Evolutionary conservation across 306 rosid genomes (phyloP).

Genomic region (Coriaria nepalensis): DNA sequence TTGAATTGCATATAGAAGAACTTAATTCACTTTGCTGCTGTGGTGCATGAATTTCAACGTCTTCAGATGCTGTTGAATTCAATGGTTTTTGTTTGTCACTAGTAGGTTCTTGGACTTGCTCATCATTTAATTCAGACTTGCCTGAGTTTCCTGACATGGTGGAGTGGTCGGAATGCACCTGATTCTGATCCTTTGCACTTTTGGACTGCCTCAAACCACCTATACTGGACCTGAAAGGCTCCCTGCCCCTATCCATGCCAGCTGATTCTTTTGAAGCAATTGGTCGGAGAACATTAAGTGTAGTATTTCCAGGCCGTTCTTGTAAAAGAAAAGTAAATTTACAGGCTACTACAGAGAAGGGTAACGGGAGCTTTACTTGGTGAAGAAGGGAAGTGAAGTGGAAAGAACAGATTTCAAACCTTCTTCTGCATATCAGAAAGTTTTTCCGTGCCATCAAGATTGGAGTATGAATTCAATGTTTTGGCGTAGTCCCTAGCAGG

Average conservation of each 20-base stretch:
- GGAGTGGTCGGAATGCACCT: too few species aligned
- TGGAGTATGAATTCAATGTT: slow-evolving; percentile 19
- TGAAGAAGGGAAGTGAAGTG: slow-evolving; percentile 3
- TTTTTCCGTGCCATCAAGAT: slow-evolving; percentile 13
- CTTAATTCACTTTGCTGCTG: too few species aligned
- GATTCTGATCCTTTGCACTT: slow-evolving; percentile 8
- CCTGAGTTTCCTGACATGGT: too few species aligned
- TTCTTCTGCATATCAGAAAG: slow-evolving; percentile 22
- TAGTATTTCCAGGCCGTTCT: slow-evolving; percentile 36
- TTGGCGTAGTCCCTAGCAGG: slow-evolving; percentile 13
- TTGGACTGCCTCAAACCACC: slow-evolving; percentile 11
- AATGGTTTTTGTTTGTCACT: too few species aligned
- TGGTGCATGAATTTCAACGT: too few species aligned
- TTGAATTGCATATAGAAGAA: too few species aligned
- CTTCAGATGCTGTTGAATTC: too few species aligned
- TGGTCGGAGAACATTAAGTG: slow-evolving; percentile 16
- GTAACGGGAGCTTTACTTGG: slow-evolving; percentile 5
- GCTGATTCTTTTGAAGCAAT: slow-evolving; percentile 19
- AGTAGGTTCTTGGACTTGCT: too few species aligned
- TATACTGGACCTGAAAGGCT: slow-evolving; percentile 13
- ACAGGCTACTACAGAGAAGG: slow-evolving; percentile 8
- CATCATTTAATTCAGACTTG: too few species aligned
- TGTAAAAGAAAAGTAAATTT: slow-evolving; percentile 10
- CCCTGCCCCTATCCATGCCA: slow-evolving; percentile 24
- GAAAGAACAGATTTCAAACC: slow-evolving; percentile 24